These are phyloP conservation scores for Isochrysis galbana DNA, from an alignment of 78 protist species.

Conservation along the genomic window DNA sequence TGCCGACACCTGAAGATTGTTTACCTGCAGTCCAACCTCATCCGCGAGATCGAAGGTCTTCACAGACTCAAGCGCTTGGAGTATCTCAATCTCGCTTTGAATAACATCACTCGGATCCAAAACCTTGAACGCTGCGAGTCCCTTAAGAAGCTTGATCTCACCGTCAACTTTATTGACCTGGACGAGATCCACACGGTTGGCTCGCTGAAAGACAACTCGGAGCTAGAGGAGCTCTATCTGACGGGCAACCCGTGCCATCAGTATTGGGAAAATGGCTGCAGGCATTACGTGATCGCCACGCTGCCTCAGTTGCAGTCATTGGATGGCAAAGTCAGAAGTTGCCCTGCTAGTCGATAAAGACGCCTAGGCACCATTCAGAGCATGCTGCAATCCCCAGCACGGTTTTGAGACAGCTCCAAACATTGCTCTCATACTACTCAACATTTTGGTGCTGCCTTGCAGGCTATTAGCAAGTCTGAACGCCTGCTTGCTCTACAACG, in stretches of 20 bases:
- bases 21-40: constrained; percentile 72
- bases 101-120: constrained; percentile 62
- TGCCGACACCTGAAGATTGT: constrained; percentile 73
- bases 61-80: constrained; percentile 54
- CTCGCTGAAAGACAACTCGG: constrained; percentile 27
- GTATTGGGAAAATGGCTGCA: constrained; percentile 34
- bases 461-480: too few relatives aligned
- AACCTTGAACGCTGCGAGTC: constrained; percentile 64
- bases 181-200: constrained; percentile 51
- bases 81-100: constrained; percentile 82
- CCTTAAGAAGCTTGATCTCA: constrained; percentile 76
- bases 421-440: too few relatives aligned
- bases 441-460: too few relatives aligned
- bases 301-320: constrained; percentile 73
- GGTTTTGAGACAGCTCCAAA: too few relatives aligned
- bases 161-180: constrained; percentile 75
- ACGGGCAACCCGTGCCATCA: constrained; percentile 79
- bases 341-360: too few relatives aligned
- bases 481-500: too few relatives aligned
- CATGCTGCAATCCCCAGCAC: too few relatives aligned
- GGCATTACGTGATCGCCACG: constrained; percentile 62
- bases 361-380: too few relatives aligned
- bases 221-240: constrained; percentile 61
- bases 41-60: constrained; percentile 62
- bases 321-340: constrained; percentile 78